Conservation (phyloP, 2,329 filamentous ascomycete species). For the Alternaria atra region DNA sequence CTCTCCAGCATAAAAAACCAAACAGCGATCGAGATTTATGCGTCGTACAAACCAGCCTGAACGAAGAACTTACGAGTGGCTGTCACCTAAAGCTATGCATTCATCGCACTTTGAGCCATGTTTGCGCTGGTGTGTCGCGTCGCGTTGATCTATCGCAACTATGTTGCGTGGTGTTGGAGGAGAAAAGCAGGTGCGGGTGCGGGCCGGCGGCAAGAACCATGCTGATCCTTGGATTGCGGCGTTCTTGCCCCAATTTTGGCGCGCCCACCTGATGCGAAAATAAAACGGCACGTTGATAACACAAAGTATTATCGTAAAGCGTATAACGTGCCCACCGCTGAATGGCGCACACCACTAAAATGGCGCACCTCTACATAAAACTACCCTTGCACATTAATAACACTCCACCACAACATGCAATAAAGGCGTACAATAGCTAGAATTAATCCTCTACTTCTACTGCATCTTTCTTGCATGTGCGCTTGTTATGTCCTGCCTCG, state of each 20-base stretch:
- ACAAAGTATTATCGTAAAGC: not conserved
- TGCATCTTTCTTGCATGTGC: no score
- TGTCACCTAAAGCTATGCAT: no score
- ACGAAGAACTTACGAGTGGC: no score
- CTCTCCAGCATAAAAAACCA: not conserved
- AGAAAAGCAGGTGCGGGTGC: not conserved
- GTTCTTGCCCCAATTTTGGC: not conserved
- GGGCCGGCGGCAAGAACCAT: not conserved
- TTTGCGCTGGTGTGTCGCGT: not conserved
- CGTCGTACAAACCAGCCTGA: not conserved
- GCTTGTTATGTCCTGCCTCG: no score
- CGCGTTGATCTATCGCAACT: not conserved
- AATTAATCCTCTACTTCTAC: no score
- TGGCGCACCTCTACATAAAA: no score
- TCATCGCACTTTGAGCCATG: not conserved
- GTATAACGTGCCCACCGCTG: no score
- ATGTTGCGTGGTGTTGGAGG: not conserved
- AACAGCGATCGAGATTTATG: not conserved
- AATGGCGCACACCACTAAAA: no score
- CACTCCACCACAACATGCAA: no score
- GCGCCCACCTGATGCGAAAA: not conserved
- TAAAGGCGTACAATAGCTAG: no score
- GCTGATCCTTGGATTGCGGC: not conserved
- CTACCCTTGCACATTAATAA: no score
- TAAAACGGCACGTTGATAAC: not conserved